Evolutionary conservation across 495 filamentous ascomycete species (phyloP).

Genomic region (Podospora didyma): DNA sequence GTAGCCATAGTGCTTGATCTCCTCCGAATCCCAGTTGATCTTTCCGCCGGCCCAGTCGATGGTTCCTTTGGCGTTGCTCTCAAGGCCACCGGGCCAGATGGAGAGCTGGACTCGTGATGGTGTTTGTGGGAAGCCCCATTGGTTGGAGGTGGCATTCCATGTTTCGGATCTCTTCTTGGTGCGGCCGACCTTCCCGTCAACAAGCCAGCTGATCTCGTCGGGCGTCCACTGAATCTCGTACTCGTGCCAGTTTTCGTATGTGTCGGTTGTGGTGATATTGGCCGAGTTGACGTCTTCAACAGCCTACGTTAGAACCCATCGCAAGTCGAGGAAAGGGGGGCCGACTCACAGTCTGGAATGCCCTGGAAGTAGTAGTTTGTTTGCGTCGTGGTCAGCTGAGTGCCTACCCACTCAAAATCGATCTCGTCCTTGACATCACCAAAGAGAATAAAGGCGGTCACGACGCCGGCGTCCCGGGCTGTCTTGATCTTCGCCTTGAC

Average conservation of each 20-base stretch:
- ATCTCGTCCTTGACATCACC: constrained; percentile 97
- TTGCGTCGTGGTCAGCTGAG: constrained; percentile 71
- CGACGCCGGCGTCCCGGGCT: constrained; percentile 78
- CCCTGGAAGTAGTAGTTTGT: constrained; percentile 98
- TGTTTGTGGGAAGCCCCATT: constrained; percentile 87
- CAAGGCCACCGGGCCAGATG: constrained; percentile 87
- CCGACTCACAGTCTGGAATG: constrained; percentile 79
- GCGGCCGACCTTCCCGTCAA: constrained; percentile 75
- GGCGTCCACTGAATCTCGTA: constrained; percentile 94
- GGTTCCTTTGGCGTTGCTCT: constrained; percentile 77
- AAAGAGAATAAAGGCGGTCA: constrained; percentile 92
- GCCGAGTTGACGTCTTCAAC: constrained; percentile 61
- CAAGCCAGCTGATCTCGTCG: constrained; percentile 75
- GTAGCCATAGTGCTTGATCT: constrained; percentile 81
- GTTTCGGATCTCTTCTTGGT: constrained; percentile 70
- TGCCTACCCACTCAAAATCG: constrained; percentile 91
- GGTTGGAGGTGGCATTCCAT: constrained; percentile 77
- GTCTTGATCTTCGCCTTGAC: constrained; percentile 84
- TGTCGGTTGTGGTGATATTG: constrained; percentile 71
- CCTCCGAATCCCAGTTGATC: constrained; percentile 79
- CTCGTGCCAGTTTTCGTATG: constrained; percentile 76
- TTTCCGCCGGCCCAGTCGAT: constrained; percentile 87
- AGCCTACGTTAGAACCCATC: constrained; percentile 12
- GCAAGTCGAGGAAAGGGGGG: background rate
- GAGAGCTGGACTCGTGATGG: constrained; percentile 92